Conservation (phyloP, 176 grass and related monocot species). For the Musa schizocarpa region DNA sequence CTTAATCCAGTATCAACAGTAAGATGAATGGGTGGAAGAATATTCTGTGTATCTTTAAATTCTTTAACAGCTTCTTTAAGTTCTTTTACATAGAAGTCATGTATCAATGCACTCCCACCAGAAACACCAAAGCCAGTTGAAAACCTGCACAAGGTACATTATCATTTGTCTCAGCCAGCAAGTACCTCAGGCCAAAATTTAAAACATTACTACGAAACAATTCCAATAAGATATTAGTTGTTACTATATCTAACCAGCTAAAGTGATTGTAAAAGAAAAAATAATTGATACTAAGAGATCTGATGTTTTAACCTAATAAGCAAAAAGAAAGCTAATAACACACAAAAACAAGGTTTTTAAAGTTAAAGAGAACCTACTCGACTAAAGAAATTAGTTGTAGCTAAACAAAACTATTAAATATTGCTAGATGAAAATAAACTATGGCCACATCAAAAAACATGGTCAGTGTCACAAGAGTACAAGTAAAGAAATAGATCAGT, state of each 20-base stretch:
- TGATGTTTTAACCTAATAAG: background rate
- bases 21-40: slow-evolving; percentile 49
- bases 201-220: background rate
- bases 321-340: background rate
- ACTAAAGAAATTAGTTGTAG: no score
- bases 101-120: slow-evolving; percentile 77
- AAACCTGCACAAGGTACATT: slow-evolving; percentile 46
- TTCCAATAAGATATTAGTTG: background rate
- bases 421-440: no score
- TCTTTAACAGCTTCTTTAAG: slow-evolving; percentile 53
- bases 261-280: no score
- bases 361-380: no score
- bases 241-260: no score
- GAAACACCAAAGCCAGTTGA: slow-evolving; percentile 91
- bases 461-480: background rate
- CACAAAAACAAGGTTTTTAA: background rate
- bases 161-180: background rate
- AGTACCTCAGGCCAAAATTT: background rate
- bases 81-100: slow-evolving; percentile 88
- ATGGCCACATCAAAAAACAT: background rate
- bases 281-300: background rate
- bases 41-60: slow-evolving; percentile 27
- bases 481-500: background rate
- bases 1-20: slow-evolving; percentile 88
- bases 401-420: no score